A percentile compares a stretch with the other conserved stretches of the same genome.
phyloP scores from a whole-genome alignment of 23 red algal genomes.

The Gracilaria caudata region DNA sequence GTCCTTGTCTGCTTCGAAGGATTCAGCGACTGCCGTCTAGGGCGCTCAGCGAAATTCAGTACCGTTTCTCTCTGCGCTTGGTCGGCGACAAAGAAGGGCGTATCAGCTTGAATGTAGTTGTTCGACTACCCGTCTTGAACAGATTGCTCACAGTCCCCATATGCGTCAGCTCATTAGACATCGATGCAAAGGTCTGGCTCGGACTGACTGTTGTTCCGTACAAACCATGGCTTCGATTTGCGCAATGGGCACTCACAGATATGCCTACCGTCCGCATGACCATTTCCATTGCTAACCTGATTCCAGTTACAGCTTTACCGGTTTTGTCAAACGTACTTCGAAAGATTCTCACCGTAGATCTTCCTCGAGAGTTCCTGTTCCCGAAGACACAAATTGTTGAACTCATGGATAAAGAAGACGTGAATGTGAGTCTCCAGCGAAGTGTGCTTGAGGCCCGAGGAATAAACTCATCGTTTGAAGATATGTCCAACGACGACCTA shows the following conservation, averaged over 20 bases:
- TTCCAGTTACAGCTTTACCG: constrained; percentile 67
- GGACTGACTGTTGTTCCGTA: constrained; percentile 61
- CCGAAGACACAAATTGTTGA: constrained; percentile 51
- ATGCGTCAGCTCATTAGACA: constrained; percentile 41
- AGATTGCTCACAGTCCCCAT: constrained; percentile 28
- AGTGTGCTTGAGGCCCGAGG: background rate
- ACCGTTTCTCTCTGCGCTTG: constrained; percentile 33
- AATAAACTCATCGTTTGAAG: background rate
- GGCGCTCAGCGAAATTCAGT: constrained; percentile 64
- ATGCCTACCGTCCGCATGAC: constrained; percentile 53
- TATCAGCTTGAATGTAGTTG: constrained; percentile 41
- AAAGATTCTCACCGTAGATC: constrained; percentile 48
- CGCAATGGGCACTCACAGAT: constrained; percentile 55
- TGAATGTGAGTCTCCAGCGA: background rate
- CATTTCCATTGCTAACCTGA: constrained; percentile 24
- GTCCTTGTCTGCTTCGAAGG: constrained; percentile 50
- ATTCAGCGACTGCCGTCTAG: constrained; percentile 67
- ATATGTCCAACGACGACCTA: constrained; percentile 22
- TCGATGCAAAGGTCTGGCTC: constrained; percentile 62
- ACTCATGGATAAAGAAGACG: constrained; percentile 14
- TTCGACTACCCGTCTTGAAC: constrained; percentile 1
- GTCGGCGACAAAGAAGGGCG: constrained; percentile 43
- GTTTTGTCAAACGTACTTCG: constrained; percentile 38
- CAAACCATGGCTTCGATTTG: constrained; percentile 41
- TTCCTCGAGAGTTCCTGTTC: constrained; percentile 56